Evolutionary conservation across 2,329 filamentous ascomycete species (phyloP), one percentile per base, ranked within the genome.

Genomic region (Fusarium mangiferae): DNA sequence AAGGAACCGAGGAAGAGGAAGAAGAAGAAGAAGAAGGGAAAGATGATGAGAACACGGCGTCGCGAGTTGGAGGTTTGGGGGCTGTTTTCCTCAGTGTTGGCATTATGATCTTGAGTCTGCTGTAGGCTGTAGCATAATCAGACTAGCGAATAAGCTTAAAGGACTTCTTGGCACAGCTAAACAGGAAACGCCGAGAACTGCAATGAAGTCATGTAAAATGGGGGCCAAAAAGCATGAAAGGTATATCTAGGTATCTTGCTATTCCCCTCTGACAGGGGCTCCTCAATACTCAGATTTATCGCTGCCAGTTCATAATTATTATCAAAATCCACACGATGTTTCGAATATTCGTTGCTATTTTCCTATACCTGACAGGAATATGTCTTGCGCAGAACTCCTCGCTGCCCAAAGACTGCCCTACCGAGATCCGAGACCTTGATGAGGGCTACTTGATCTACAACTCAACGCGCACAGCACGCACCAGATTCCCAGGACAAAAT

Each of bases 401-500:
- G 26, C 44, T 46, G 6, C 13, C 44, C 13, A 1, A 46, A 28
- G 18, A 8, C 18, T 46, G 44, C 18, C 9, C 44, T 3, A 0
- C 4, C 9, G 44, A 46, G 6, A 46, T 46, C 26, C 4, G 0
- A 46, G 8, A 3, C 6, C 5, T 46, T 22, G 1, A 46, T 0
- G 8, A 46, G 4, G 18, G 18, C 8, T 1, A 2, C 6, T 46
- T 46, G 26, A 22, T 46, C 44, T 46, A 28, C 44, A 46, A 46
- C 26, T 46, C 44, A 5, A 46, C 44, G 0, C 44, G 44, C 6
- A 46, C 44, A 11, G 26, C 44, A 0, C 44, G 44, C 13, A 15
- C 26, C 26, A 28, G 1, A 7, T 28, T 46, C 24, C 3, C 13
- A 11, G 18, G 44, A 0, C 24, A 28, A 0, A 0, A 0, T 22